These are phyloP conservation scores for Fusarium neocosmosporiellum DNA, from an alignment of 2,329 filamentous ascomycete genomes.

Conservation along the genomic window DNA sequence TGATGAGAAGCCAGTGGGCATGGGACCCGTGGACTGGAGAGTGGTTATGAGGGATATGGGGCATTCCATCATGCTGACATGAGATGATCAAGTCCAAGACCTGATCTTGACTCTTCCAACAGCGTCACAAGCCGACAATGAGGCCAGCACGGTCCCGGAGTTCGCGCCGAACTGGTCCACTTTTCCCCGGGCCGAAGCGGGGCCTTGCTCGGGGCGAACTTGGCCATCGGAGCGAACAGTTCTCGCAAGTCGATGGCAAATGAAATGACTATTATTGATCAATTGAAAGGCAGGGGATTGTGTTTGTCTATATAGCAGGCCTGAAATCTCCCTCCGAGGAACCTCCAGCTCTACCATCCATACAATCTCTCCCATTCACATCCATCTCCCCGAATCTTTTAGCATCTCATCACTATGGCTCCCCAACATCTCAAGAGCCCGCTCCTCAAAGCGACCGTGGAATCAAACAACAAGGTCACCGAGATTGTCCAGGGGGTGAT, in stretches of 20 bases:
- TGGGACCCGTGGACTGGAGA: not conserved
- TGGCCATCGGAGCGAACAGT: too few species aligned
- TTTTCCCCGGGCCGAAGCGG: not conserved
- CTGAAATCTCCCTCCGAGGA: not conserved
- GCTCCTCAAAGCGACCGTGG: not conserved
- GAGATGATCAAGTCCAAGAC: not conserved
- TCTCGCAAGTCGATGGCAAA: not conserved
- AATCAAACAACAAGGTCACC: not conserved
- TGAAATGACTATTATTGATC: not conserved
- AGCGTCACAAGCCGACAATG: not conserved
- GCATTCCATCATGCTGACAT: not conserved
- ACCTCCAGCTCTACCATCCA: not conserved
- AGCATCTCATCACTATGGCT: not conserved
- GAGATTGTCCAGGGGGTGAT: constrained; percentile 61
- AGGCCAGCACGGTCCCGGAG: not conserved
- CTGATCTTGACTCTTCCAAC: not conserved
- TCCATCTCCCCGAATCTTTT: not conserved
- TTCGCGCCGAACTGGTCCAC: not conserved
- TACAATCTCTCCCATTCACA: not conserved
- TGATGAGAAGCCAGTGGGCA: not conserved
- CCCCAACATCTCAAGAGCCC: not conserved
- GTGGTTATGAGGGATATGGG: not conserved
- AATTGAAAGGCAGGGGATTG: not conserved
- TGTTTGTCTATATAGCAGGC: not conserved
- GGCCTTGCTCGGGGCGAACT: not conserved